A percentile compares a stretch with the other conserved stretches of the same genome.
phyloP scores from a whole-genome alignment of 2,329 filamentous ascomycete genomes.

The Aureobasidium sp. region DNA sequence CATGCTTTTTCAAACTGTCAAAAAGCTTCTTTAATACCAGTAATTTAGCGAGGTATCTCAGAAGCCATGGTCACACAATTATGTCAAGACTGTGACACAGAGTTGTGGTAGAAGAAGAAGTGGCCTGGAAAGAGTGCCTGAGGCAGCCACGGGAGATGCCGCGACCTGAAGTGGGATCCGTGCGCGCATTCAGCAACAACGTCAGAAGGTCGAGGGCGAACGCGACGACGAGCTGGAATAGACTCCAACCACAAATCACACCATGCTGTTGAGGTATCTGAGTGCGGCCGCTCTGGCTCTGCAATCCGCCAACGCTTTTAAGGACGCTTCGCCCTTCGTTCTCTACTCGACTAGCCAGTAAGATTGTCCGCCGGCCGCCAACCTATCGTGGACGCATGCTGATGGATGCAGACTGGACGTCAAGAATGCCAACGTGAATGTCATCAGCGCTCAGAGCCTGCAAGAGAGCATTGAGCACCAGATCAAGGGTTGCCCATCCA shows the following conservation, averaged over 20 bases:
- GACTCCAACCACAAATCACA: neutral
- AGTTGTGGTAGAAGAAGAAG: neutral
- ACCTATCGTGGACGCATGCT: constrained; percentile 17
- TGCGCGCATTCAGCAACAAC: constrained; percentile 7
- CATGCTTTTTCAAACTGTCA: too few species aligned
- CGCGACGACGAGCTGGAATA: constrained; percentile 1
- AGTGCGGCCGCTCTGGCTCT: constrained; percentile 15
- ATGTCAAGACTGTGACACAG: neutral
- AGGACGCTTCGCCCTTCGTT: constrained; percentile 82
- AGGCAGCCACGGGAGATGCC: neutral
- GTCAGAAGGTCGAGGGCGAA: constrained; percentile 14
- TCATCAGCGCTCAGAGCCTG: constrained; percentile 24
- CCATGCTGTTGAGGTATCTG: constrained; percentile 11
- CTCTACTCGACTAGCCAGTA: constrained; percentile 81
- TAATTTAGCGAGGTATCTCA: too few species aligned
- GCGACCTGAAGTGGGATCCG: neutral
- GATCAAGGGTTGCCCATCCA: constrained; percentile 13
- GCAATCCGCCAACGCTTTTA: constrained; percentile 58
- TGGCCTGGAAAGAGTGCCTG: neutral
- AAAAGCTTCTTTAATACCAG: too few species aligned
- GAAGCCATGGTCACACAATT: neutral
- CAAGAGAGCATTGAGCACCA: constrained; percentile 11
- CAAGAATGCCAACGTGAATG: constrained; percentile 21
- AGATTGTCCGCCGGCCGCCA: constrained; percentile 26
- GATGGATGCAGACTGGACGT: constrained; percentile 18